Conservation (phyloP, 805 yeast genomes). For the Yarrowia sp. region DNA sequence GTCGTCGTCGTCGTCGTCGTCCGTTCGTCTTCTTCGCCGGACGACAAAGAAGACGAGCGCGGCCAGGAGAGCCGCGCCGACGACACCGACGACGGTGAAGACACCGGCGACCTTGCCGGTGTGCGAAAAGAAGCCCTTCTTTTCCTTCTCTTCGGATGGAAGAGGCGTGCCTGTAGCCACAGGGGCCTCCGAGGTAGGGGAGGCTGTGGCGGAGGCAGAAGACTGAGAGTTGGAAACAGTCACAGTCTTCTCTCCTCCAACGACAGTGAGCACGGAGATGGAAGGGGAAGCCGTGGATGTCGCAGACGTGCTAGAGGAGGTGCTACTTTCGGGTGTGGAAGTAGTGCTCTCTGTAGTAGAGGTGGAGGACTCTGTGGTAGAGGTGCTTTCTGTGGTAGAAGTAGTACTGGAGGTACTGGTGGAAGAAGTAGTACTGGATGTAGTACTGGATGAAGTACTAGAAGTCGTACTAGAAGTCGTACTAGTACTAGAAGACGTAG, state of each 20-base stretch:
- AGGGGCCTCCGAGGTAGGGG: neutral
- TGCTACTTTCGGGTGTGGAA: slow-evolving; percentile 1
- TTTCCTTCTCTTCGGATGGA: no score
- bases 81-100: slow-evolving; percentile 74
- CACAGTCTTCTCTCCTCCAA: slow-evolving; percentile 33
- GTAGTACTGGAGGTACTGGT: slow-evolving; percentile 9
- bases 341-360: neutral
- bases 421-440: slow-evolving; percentile 21
- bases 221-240: slow-evolving; percentile 30
- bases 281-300: slow-evolving; percentile 28
- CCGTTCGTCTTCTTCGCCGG: slow-evolving; percentile 29
- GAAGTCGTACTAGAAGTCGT: slow-evolving; percentile 21
- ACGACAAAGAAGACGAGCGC: slow-evolving; percentile 44
- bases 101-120: slow-evolving; percentile 85
- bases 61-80: slow-evolving; percentile 47
- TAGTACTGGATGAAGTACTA: neutral
- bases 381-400: slow-evolving; percentile 27
- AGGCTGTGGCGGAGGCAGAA: slow-evolving; percentile 24
- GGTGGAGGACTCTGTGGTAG: slow-evolving; percentile 28
- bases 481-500: slow-evolving; percentile 18
- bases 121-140: slow-evolving; percentile 52
- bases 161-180: no score
- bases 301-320: slow-evolving; percentile 27
- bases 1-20: slow-evolving; percentile 25
- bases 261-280: slow-evolving; percentile 35